Conservation (phyloP, 257 asterid genomes). For the Agastache rugosa region DNA sequence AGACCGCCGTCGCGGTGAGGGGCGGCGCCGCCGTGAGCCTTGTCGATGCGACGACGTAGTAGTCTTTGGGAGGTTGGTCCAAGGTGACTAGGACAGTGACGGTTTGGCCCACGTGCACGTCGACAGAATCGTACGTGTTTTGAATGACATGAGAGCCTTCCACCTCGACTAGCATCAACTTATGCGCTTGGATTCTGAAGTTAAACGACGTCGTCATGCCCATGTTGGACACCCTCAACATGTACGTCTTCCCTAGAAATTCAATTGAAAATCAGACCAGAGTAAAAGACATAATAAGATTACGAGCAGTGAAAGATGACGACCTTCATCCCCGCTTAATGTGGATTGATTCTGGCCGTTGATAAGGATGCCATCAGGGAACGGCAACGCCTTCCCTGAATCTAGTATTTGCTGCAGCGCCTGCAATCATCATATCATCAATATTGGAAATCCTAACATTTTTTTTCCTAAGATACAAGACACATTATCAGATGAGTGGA, state of each 20-base stretch:
- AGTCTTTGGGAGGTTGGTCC: slow-evolving; percentile 74
- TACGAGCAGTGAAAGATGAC: no score
- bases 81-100: slow-evolving; percentile 69
- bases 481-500: no score
- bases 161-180: slow-evolving; percentile 78
- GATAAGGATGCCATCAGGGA: slow-evolving; percentile 78
- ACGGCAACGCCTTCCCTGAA: slow-evolving; percentile 71
- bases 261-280: no score
- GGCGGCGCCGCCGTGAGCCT: slow-evolving; percentile 50
- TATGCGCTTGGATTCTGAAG: slow-evolving; percentile 87
- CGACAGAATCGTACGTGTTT: slow-evolving; percentile 69
- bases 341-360: slow-evolving; percentile 66
- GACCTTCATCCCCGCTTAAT: slow-evolving; percentile 60
- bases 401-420: slow-evolving; percentile 70
- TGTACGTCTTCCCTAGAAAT: slow-evolving; percentile 66
- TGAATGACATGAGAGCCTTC: slow-evolving; percentile 94
- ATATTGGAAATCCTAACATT: not conserved
- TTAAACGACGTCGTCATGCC: slow-evolving; percentile 73
- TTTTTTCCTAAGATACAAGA: no score
- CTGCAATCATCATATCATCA: slow-evolving; percentile 46
- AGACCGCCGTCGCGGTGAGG: slow-evolving; percentile 33
- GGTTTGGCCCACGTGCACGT: slow-evolving; percentile 84
- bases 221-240: slow-evolving; percentile 85
- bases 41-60: slow-evolving; percentile 80
- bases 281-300: no score